Percentiles rank a stretch among this genome's conserved stretches.
Evolutionary conservation across 2,329 filamentous ascomycete genomes (phyloP).

Genomic region (Pseudogymnoascus sp.): DNA sequence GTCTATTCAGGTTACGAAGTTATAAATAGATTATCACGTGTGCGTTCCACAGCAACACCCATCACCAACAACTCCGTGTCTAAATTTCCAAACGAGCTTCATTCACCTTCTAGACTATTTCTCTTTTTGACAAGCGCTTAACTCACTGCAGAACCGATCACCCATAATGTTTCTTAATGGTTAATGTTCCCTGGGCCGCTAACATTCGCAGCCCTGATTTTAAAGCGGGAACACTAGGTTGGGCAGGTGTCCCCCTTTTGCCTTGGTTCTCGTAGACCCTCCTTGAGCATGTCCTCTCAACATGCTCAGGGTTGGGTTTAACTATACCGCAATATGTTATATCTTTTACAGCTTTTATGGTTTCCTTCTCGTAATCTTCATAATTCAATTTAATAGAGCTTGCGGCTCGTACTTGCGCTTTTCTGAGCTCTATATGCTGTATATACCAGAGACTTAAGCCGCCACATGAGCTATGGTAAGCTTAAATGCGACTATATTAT

Average conservation of each 20-base stretch:
- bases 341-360: background rate
- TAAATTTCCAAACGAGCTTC: background rate
- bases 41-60: background rate
- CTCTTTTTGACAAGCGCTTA: background rate
- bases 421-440: background rate
- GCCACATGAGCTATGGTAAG: background rate
- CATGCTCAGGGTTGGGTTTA: background rate
- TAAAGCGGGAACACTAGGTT: background rate
- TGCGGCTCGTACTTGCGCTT: too few species aligned
- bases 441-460: background rate
- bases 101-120: background rate
- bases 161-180: background rate
- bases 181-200: background rate
- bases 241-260: background rate
- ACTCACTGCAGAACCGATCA: background rate
- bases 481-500: background rate
- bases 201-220: background rate
- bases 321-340: background rate
- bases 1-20: too few species aligned
- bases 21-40: constrained; percentile 1
- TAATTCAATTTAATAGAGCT: background rate
- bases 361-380: background rate
- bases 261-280: background rate
- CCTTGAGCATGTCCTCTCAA: too few species aligned
- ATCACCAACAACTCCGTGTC: background rate